These are phyloP conservation scores for Musa balbisiana DNA, from an alignment of 202 grass and related monocot species.

Conservation along the genomic window DNA sequence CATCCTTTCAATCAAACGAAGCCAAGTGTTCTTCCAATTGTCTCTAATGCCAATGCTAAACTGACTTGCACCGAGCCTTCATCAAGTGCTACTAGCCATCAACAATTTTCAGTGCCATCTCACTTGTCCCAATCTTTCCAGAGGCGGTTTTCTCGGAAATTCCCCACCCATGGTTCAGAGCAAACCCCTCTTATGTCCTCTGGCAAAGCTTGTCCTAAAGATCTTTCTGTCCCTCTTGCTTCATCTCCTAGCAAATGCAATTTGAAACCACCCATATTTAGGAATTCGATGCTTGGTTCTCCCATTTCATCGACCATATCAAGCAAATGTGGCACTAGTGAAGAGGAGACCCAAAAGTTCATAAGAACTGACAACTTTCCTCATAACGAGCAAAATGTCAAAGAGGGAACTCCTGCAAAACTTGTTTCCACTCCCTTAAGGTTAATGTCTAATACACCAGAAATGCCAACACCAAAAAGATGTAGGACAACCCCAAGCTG, in stretches of 20 bases:
- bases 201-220: neutral
- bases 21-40: slow-evolving; percentile 6
- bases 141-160: slow-evolving; percentile 48
- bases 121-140: slow-evolving; percentile 57
- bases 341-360: slow-evolving; percentile 9
- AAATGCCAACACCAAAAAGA: slow-evolving; percentile 50
- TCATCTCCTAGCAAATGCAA: slow-evolving; percentile 7
- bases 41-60: slow-evolving; percentile 4
- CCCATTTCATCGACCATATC: slow-evolving; percentile 11
- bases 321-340: neutral
- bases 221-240: slow-evolving; percentile 15
- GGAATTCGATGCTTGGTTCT: neutral
- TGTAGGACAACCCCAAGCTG: slow-evolving; percentile 7
- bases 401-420: slow-evolving; percentile 53
- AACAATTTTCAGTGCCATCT: slow-evolving; percentile 35
- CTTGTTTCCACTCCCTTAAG: slow-evolving; percentile 46
- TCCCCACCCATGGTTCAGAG: slow-evolving; percentile 12
- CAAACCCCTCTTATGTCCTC: slow-evolving; percentile 1
- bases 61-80: neutral
- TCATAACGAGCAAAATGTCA: slow-evolving; percentile 13
- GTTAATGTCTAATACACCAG: slow-evolving; percentile 50
- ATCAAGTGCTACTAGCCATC: slow-evolving; percentile 6
- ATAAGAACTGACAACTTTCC: slow-evolving; percentile 19
- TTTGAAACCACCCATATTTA: neutral
- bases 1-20: slow-evolving; percentile 48